phyloP scores from a whole-genome alignment of 345 rosid species.

The Carallia pectinifolia region DNA sequence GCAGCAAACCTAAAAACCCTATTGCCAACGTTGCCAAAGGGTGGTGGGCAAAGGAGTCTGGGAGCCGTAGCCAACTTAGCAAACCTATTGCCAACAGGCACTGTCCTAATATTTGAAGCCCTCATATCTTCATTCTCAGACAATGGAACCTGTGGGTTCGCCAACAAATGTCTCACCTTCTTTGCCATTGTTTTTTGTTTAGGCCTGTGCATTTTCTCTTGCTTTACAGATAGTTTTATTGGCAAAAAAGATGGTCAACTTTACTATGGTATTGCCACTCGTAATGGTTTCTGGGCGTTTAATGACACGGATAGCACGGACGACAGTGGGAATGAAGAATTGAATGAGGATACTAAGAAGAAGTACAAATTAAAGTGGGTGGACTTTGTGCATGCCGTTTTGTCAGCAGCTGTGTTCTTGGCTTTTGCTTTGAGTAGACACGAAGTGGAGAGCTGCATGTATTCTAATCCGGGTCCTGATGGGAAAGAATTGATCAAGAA shows the following conservation, averaged over 20 bases:
- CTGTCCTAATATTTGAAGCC: slow-evolving; percentile 45
- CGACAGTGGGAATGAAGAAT: background rate
- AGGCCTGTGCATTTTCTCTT: slow-evolving; percentile 38
- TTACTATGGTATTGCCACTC: slow-evolving; percentile 47
- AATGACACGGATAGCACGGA: slow-evolving; percentile 8
- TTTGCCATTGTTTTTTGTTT: slow-evolving; percentile 27
- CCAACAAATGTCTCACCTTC: slow-evolving; percentile 34
- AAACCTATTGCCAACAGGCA: slow-evolving; percentile 55
- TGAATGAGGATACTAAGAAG: background rate
- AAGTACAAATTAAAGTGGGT: slow-evolving; percentile 19
- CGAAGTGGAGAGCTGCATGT: slow-evolving; percentile 43
- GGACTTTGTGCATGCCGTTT: slow-evolving; percentile 51
- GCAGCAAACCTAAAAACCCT: no score
- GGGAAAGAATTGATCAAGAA: slow-evolving; percentile 18
- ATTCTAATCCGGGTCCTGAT: slow-evolving; percentile 17
- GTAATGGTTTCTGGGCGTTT: slow-evolving; percentile 31
- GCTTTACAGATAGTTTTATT: slow-evolving; percentile 52
- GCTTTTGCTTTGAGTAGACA: slow-evolving; percentile 39
- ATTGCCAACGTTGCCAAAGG: no score
- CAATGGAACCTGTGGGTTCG: slow-evolving; percentile 32
- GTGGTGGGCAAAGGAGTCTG: no score
- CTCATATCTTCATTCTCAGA: slow-evolving; percentile 49
- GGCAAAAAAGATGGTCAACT: slow-evolving; percentile 29
- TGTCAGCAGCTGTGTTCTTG: slow-evolving; percentile 45
- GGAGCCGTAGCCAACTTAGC: slow-evolving; percentile 50